A percentile compares a stretch with the other conserved stretches of the same genome.
Conservation (phyloP, 202 grass and related monocot species). For the Panicum virgatum region DNA sequence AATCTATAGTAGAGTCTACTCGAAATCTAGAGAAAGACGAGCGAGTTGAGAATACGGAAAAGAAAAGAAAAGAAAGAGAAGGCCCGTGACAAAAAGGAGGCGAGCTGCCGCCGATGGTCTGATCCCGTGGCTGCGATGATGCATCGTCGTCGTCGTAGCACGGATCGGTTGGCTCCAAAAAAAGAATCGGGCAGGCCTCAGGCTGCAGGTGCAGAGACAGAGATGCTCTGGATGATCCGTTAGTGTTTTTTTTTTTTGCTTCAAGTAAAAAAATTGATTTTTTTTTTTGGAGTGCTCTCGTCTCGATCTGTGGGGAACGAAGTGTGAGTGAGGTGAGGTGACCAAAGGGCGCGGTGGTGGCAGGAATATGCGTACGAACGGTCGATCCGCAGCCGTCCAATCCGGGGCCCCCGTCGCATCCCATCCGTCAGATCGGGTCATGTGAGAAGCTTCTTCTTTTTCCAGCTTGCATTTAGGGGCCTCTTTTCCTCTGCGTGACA, state of each 20-base stretch:
- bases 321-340: background rate
- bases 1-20: background rate
- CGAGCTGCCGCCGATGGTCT: background rate
- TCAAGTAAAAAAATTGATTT: no score
- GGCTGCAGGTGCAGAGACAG: background rate
- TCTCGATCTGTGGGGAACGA: background rate
- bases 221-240: background rate
- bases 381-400: constrained; percentile 27
- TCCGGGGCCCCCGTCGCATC: background rate
- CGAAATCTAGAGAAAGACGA: background rate
- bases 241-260: background rate
- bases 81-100: background rate
- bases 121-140: constrained; percentile 8
- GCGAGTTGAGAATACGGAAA: background rate
- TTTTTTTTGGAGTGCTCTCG: background rate
- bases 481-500: no score
- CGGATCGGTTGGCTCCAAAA: constrained; percentile 15
- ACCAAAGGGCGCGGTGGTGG: constrained; percentile 3
- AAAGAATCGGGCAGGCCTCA: constrained; percentile 10
- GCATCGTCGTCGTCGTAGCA: background rate
- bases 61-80: background rate
- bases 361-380: constrained; percentile 32
- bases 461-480: background rate
- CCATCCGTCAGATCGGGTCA: constrained; percentile 40
- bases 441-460: constrained; percentile 29